phyloP scores from a whole-genome alignment of 2,329 filamentous ascomycete species.

The Mycocentrospora acerina region DNA sequence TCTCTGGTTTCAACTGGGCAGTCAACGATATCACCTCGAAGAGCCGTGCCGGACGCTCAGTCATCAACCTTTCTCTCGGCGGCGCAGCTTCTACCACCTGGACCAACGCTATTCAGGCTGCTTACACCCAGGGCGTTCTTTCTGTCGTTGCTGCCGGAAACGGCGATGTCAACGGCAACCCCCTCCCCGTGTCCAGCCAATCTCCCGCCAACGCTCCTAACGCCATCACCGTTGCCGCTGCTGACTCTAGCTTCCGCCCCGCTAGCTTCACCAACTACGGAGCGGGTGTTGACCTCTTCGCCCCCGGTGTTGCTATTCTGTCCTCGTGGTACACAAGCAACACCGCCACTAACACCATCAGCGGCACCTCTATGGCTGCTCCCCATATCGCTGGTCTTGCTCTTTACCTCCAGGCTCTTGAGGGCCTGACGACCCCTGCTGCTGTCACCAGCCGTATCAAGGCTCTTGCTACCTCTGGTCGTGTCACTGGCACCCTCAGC shows the following conservation, averaged over 20 bases:
- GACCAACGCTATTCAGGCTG: slow-evolving; percentile 28
- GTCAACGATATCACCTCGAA: slow-evolving; percentile 22
- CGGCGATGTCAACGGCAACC: slow-evolving; percentile 12
- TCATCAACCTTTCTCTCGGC: slow-evolving; percentile 36
- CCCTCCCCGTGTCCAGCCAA: slow-evolving; percentile 14
- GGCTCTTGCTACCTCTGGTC: slow-evolving; percentile 9
- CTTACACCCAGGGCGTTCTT: slow-evolving; percentile 25
- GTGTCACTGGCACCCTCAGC: slow-evolving; percentile 8
- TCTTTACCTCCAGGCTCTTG: slow-evolving; percentile 62
- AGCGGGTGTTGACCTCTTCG: slow-evolving; percentile 28
- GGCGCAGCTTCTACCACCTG: slow-evolving; percentile 18
- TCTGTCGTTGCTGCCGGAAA: slow-evolving; percentile 38
- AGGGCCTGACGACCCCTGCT: slow-evolving; percentile 25
- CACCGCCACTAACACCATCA: slow-evolving; percentile 41
- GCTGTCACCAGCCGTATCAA: slow-evolving; percentile 16
- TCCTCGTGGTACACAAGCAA: slow-evolving; percentile 47
- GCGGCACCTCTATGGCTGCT: slow-evolving; percentile 65
- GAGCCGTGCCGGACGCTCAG: slow-evolving; percentile 14
- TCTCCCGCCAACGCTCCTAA: slow-evolving; percentile 29
- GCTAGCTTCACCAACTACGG: slow-evolving; percentile 36
- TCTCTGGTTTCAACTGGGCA: slow-evolving; percentile 26
- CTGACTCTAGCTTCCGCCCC: slow-evolving; percentile 19
- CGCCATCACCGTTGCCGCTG: slow-evolving; percentile 33
- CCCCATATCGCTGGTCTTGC: slow-evolving; percentile 67
- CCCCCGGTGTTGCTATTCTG: slow-evolving; percentile 36